phyloP scores from a whole-genome alignment of 1,284 basidiomycete species.

The Tilletia caries region DNA sequence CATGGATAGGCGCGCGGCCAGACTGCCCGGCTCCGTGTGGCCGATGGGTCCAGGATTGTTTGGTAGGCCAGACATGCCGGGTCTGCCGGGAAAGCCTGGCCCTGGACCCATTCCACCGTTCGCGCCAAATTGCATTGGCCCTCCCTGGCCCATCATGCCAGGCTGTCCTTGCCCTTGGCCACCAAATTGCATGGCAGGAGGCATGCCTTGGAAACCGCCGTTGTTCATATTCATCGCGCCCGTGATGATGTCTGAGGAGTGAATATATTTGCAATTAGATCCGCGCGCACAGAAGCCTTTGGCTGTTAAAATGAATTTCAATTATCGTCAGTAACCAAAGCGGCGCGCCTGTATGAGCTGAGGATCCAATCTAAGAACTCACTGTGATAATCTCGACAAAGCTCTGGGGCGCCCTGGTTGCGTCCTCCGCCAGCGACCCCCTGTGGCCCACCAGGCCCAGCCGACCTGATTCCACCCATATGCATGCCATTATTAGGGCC shows the following conservation, averaged over 20 bases:
- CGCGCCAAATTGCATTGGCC: not conserved
- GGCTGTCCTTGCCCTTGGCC: not conserved
- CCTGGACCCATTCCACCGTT: not conserved
- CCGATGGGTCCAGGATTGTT: not conserved
- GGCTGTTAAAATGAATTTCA: conserved; percentile 22
- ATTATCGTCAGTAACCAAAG: conserved; percentile 1
- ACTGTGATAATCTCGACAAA: conserved; percentile 50
- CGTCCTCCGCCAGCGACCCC: conserved; percentile 15
- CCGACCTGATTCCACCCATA: conserved; percentile 15
- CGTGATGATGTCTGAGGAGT: conserved; percentile 54
- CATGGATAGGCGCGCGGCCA: conserved; percentile 7
- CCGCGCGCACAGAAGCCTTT: conserved; percentile 79
- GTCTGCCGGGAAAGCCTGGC: not conserved
- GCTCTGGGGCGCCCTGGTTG: conserved; percentile 28
- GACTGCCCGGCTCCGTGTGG: not conserved
- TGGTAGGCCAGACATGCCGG: not conserved
- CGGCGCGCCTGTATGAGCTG: too few species aligned
- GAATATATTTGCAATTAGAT: conserved; percentile 83
- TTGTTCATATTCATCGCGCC: conserved; percentile 16
- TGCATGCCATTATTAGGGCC: not conserved
- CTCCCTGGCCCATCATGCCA: not conserved
- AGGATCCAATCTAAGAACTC: conserved; percentile 19
- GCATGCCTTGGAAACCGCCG: not conserved
- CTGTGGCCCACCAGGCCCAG: conserved; percentile 14
- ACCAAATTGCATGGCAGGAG: conserved; percentile 24